Percentiles rank a stretch among this genome's conserved stretches.
These are phyloP conservation scores for Saccharomyces hybrid DNA, from an alignment of 1,139 yeast genomes.

Conservation along the genomic window DNA sequence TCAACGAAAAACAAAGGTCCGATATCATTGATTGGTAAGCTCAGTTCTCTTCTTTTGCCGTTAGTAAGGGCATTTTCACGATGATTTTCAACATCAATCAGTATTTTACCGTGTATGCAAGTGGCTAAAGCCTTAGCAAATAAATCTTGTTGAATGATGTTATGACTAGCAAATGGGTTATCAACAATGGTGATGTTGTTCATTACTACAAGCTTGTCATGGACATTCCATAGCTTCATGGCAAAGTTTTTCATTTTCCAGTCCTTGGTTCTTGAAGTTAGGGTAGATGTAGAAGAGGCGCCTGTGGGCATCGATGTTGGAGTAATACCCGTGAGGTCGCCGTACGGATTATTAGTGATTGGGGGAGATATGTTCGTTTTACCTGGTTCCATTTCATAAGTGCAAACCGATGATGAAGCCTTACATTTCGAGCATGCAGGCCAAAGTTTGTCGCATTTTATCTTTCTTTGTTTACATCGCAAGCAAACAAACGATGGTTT, in stretches of 20 bases:
- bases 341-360: background rate
- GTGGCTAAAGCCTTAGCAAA: constrained; percentile 13
- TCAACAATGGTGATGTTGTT: constrained; percentile 15
- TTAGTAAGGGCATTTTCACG: background rate
- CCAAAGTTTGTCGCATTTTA: constrained; percentile 17
- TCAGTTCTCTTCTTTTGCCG: background rate
- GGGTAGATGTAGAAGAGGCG: background rate
- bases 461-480: constrained; percentile 13
- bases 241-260: constrained; percentile 5
- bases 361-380: constrained; percentile 1
- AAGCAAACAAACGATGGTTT: constrained; percentile 12
- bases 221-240: constrained; percentile 11
- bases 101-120: constrained; percentile 15
- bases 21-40: background rate
- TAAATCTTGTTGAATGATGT: constrained; percentile 14
- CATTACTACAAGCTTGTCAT: constrained; percentile 12
- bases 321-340: background rate
- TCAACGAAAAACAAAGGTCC: constrained; percentile 6
- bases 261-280: background rate
- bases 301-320: background rate
- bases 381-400: constrained; percentile 4
- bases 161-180: constrained; percentile 13
- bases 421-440: constrained; percentile 17
- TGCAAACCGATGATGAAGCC: constrained; percentile 8
- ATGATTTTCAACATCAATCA: constrained; percentile 3